Evolutionary conservation across 2,329 filamentous ascomycete species (phyloP).

Genomic region (Cordyceps pruinosa): DNA sequence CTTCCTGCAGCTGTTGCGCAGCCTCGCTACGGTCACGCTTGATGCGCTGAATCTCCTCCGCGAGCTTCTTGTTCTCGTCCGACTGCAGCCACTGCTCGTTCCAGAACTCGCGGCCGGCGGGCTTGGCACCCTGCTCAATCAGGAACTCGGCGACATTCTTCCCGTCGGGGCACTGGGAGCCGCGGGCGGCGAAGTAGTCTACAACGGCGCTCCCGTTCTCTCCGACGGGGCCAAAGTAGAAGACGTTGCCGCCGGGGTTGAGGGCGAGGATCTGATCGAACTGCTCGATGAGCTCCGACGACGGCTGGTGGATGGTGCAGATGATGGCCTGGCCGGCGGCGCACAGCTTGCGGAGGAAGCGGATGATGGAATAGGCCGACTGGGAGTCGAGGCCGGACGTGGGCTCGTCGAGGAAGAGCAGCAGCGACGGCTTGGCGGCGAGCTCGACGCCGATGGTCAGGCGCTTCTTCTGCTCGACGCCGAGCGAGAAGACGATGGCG

Average conservation of each 20-base stretch:
- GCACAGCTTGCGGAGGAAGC: conserved; percentile 54
- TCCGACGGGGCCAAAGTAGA: conserved; percentile 49
- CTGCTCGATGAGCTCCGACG: conserved; percentile 46
- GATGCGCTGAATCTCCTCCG: conserved; percentile 59
- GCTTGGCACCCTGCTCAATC: conserved; percentile 36
- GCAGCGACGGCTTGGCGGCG: conserved; percentile 49
- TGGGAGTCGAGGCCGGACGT: conserved; percentile 52
- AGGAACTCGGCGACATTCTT: conserved; percentile 45
- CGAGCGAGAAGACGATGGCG: conserved; percentile 54
- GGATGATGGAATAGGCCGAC: conserved; percentile 54
- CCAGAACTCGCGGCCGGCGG: conserved; percentile 48
- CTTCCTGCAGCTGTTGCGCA: conserved; percentile 21
- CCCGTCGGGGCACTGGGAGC: conserved; percentile 55
- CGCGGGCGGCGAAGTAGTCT: conserved; percentile 51
- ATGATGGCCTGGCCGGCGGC: conserved; percentile 53
- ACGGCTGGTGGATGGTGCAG: conserved; percentile 56
- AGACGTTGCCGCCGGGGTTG: conserved; percentile 44
- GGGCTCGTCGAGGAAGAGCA: conserved; percentile 60
- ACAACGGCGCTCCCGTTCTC: conserved; percentile 40
- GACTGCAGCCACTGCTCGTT: conserved; percentile 68
- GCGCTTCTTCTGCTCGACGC: conserved; percentile 51
- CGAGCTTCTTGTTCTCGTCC: conserved; percentile 49
- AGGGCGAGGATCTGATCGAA: conserved; percentile 52
- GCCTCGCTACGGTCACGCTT: conserved; percentile 27
- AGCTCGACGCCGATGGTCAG: conserved; percentile 51